Conservation (phyloP, 257 asterid species). For the Jasminum sambac region DNA sequence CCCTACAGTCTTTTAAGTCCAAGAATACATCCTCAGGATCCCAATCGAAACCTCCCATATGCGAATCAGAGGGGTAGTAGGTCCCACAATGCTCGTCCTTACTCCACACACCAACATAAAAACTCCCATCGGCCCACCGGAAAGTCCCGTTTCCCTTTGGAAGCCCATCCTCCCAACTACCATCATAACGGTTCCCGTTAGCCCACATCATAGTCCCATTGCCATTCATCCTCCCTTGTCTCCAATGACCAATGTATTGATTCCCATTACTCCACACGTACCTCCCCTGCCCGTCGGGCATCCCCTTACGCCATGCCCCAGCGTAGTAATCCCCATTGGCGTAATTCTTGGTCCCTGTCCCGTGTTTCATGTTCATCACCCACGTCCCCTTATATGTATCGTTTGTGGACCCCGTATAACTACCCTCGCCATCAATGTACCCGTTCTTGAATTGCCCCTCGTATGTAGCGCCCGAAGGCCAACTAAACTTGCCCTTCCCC, state of each 20-base stretch:
- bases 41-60: conserved; percentile 49
- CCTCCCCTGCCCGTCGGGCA: conserved; percentile 73
- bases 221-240: conserved; percentile 70
- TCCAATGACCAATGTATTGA: conserved; percentile 81
- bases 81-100: conserved; percentile 82
- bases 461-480: conserved; percentile 91
- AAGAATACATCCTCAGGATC: conserved; percentile 65
- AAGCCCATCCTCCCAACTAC: conserved; percentile 73
- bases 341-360: conserved; percentile 56
- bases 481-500: conserved; percentile 82
- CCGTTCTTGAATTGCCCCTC: conserved; percentile 86
- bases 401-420: conserved; percentile 59
- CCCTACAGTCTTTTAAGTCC: conserved; percentile 46
- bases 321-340: conserved; percentile 73
- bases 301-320: conserved; percentile 71
- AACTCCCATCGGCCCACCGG: conserved; percentile 80
- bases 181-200: conserved; percentile 73
- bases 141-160: conserved; percentile 83
- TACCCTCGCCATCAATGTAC: conserved; percentile 83
- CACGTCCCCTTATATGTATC: conserved; percentile 71
- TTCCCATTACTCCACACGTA: conserved; percentile 78
- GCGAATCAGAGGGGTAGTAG: conserved; percentile 59
- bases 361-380: conserved; percentile 71
- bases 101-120: conserved; percentile 86
- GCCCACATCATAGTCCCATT: conserved; percentile 74